phyloP scores from a whole-genome alignment of 768 basidiomycete species.

The Pisolithus microcarpus region DNA sequence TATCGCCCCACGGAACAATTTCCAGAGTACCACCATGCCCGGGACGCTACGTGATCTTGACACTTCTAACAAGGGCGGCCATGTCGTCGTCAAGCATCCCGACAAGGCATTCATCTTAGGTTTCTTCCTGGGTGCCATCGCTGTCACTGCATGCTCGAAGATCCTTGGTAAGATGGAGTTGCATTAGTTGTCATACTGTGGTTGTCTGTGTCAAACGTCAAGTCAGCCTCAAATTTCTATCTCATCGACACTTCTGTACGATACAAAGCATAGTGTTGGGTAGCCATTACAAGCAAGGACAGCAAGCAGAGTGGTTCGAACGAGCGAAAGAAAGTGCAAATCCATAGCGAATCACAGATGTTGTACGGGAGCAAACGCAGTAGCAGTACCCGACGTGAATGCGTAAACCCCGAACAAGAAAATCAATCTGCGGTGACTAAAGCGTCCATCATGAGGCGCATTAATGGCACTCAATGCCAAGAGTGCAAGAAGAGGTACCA shows the following conservation, averaged over 20 bases:
- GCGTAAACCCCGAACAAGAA: slow-evolving; percentile 6
- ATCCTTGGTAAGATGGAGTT: slow-evolving; percentile 4
- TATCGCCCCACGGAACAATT: slow-evolving; percentile 9
- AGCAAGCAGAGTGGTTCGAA: slow-evolving; percentile 11
- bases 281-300: slow-evolving; percentile 17
- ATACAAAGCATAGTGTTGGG: slow-evolving; percentile 22
- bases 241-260: slow-evolving; percentile 13
- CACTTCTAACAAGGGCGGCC: neutral
- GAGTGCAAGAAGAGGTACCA: neutral
- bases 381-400: slow-evolving; percentile 9
- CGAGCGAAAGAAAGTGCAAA: slow-evolving; percentile 18
- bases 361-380: slow-evolving; percentile 9
- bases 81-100: slow-evolving; percentile 1
- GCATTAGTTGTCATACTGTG: neutral
- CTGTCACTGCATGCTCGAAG: slow-evolving; percentile 4
- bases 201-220: neutral
- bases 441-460: slow-evolving; percentile 20
- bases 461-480: slow-evolving; percentile 24
- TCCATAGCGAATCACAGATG: slow-evolving; percentile 21
- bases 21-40: slow-evolving; percentile 12
- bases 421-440: neutral
- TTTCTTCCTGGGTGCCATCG: slow-evolving; percentile 12
- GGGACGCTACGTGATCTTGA: neutral
- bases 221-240: neutral
- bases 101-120: slow-evolving; percentile 11